Evolutionary conservation across 1,139 yeast species (phyloP).

Genomic region (Candida sp.): DNA sequence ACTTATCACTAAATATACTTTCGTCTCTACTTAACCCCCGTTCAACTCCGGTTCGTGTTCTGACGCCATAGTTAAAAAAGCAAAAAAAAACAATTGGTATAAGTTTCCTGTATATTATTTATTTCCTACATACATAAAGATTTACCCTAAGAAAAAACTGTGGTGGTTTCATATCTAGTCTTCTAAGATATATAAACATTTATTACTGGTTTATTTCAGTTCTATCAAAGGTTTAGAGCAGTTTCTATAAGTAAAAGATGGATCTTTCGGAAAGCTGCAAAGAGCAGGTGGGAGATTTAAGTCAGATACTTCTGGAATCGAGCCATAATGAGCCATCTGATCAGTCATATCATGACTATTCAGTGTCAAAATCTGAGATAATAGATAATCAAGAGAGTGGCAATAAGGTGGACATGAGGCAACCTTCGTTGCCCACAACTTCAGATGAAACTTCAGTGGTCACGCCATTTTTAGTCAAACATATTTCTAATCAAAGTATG

Average conservation of each 20-base stretch:
- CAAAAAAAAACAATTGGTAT: too few relatives aligned
- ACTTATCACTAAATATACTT: too few relatives aligned
- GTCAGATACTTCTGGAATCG: background rate
- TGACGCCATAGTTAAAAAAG: too few relatives aligned
- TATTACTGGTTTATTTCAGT: background rate
- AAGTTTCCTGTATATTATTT: too few relatives aligned
- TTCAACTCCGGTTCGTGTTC: too few relatives aligned
- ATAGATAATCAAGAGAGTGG: background rate
- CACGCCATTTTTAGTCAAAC: conserved; percentile 45
- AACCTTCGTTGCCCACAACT: conserved; percentile 9
- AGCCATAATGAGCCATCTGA: background rate
- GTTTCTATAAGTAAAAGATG: background rate
- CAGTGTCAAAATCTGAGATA: background rate
- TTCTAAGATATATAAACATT: background rate
- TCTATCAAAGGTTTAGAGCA: too few relatives aligned
- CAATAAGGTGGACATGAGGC: conserved; percentile 1
- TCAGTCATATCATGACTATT: background rate
- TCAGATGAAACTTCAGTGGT: conserved; percentile 25
- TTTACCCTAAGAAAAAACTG: background rate
- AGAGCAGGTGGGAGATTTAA: background rate
- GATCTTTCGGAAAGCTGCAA: conserved; percentile 3
- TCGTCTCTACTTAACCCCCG: too few relatives aligned
- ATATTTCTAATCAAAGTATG: conserved; percentile 38
- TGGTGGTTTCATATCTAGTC: background rate
- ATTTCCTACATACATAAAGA: too few relatives aligned